phyloP scores from a whole-genome alignment of 441 rosid genomes.

The Gossypium davidsonii region DNA sequence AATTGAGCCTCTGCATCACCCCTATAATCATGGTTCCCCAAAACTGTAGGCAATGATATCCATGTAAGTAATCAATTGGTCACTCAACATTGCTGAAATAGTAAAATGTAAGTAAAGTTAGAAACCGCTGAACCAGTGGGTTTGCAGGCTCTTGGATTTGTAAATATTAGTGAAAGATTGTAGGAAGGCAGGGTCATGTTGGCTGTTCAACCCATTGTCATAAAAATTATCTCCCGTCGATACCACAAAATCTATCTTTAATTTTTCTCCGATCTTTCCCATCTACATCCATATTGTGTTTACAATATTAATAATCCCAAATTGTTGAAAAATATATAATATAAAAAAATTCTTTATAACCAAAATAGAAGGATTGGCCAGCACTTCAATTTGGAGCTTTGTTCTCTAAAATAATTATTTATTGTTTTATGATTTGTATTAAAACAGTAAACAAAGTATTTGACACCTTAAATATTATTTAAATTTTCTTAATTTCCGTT shows the following conservation, averaged over 20 bases:
- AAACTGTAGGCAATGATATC: constrained; percentile 30
- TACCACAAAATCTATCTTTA: constrained; percentile 58
- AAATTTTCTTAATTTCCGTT: too few species aligned
- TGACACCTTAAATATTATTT: too few species aligned
- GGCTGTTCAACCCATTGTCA: constrained; percentile 52
- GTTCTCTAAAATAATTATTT: too few species aligned
- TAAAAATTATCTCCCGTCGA: constrained; percentile 83
- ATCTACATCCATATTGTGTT: constrained; percentile 32
- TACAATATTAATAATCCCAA: not conserved
- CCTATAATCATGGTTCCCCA: constrained; percentile 76
- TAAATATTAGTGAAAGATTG: constrained; percentile 60
- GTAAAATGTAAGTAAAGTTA: too few species aligned
- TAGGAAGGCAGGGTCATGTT: constrained; percentile 42
- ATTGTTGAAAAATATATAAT: too few species aligned
- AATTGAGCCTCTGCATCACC: constrained; percentile 65
- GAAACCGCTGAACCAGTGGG: constrained; percentile 59
- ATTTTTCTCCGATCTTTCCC: constrained; percentile 57
- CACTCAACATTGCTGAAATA: too few species aligned
- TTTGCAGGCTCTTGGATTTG: constrained; percentile 59
- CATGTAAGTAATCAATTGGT: too few species aligned
- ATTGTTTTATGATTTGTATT: too few species aligned
- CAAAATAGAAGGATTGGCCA: too few species aligned
- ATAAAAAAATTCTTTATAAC: too few species aligned
- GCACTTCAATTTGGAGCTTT: too few species aligned
- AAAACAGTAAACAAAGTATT: too few species aligned